phyloP scores from a whole-genome alignment of 2,329 filamentous ascomycete genomes.

The Colletotrichum tamarilloi region DNA sequence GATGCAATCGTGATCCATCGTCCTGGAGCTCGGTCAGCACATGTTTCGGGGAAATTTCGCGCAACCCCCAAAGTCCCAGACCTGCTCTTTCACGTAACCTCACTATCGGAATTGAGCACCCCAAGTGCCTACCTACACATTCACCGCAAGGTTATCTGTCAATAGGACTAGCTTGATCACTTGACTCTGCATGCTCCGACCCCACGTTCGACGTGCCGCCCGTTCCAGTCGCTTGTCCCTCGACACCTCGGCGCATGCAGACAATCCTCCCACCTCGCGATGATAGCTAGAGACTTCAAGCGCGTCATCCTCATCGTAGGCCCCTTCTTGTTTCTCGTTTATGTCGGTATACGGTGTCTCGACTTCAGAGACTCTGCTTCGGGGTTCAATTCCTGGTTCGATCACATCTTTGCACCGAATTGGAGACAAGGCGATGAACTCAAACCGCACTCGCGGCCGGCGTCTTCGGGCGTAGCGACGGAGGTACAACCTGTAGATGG shows the following conservation, averaged over 20 bases:
- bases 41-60: not conserved
- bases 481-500: slow-evolving; percentile 41
- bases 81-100: not conserved
- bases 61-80: not conserved
- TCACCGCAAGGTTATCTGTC: not conserved
- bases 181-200: not conserved
- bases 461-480: slow-evolving; percentile 52
- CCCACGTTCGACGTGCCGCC: not conserved
- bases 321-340: slow-evolving; percentile 44
- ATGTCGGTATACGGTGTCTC: slow-evolving; percentile 38
- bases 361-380: not conserved
- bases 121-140: not conserved
- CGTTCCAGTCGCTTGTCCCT: not conserved
- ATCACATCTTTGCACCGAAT: slow-evolving; percentile 22
- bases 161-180: not conserved
- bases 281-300: slow-evolving; percentile 47
- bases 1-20: slow-evolving; percentile 5
- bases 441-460: slow-evolving; percentile 40
- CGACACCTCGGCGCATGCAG: not conserved
- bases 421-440: slow-evolving; percentile 31
- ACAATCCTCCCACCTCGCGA: slow-evolving; percentile 32
- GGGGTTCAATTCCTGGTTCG: slow-evolving; percentile 1
- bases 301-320: slow-evolving; percentile 45
- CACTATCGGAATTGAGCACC: not conserved
- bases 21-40: not conserved